These are phyloP conservation scores for Mucor velutinosus DNA, from an alignment of 371 early-diverging fungal species.

Conservation along the genomic window DNA sequence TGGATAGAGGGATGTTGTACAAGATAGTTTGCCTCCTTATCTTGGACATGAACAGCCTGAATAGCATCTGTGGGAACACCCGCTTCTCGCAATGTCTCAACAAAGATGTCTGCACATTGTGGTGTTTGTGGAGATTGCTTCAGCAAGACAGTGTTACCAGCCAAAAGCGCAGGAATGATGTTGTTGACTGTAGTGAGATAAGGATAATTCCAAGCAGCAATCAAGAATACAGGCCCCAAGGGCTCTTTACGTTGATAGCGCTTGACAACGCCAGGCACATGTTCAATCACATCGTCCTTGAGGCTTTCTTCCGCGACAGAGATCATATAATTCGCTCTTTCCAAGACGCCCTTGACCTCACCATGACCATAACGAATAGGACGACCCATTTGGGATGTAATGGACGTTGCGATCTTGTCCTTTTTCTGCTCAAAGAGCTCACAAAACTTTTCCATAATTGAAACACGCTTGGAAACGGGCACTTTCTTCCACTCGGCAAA, in stretches of 20 bases:
- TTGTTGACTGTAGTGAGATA: constrained; percentile 68
- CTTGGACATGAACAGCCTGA: constrained; percentile 66
- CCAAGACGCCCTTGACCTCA: constrained; percentile 74
- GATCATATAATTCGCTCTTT: constrained; percentile 76
- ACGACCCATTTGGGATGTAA: constrained; percentile 77
- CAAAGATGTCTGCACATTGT: constrained; percentile 74
- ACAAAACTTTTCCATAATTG: constrained; percentile 59
- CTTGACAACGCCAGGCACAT: constrained; percentile 47
- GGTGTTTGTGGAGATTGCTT: constrained; percentile 88
- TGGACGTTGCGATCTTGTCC: constrained; percentile 63
- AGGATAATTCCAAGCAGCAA: constrained; percentile 80
- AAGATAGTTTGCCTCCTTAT: constrained; percentile 50
- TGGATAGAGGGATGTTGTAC: constrained; percentile 65
- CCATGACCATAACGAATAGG: constrained; percentile 73
- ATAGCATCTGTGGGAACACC: constrained; percentile 75
- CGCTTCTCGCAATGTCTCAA: constrained; percentile 63
- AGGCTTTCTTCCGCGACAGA: constrained; percentile 69
- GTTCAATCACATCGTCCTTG: constrained; percentile 55
- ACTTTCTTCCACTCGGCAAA: constrained; percentile 58
- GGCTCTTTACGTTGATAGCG: constrained; percentile 77
- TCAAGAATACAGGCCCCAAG: constrained; percentile 57
- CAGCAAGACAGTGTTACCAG: constrained; percentile 79
- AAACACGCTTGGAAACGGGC: constrained; percentile 58
- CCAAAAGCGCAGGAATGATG: constrained; percentile 77
- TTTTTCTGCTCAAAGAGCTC: constrained; percentile 58